Evolutionary conservation across 2,329 filamentous ascomycete genomes (phyloP).

Genomic region (Alternaria viburni): DNA sequence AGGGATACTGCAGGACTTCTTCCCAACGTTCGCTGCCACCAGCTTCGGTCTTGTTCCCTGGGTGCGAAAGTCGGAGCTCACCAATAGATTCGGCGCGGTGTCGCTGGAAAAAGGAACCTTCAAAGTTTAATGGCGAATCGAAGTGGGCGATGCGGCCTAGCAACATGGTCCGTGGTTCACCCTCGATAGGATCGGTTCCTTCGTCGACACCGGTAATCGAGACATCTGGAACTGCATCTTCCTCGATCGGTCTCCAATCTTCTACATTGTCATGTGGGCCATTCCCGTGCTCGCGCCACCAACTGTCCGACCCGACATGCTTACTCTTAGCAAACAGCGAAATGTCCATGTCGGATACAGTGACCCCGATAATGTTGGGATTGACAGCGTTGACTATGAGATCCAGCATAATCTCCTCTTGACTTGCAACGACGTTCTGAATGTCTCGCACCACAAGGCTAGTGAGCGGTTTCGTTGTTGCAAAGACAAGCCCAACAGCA

Average conservation of each 20-base stretch:
- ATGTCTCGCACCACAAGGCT: constrained; percentile 81
- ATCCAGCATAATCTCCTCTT: constrained; percentile 95
- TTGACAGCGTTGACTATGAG: constrained; percentile 87
- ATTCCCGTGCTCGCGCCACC: constrained; percentile 49
- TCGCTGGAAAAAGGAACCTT: constrained; percentile 85
- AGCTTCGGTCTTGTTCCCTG: constrained; percentile 84
- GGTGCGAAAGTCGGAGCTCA: constrained; percentile 79
- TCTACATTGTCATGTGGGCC: constrained; percentile 30
- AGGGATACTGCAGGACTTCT: constrained; percentile 85
- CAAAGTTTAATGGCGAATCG: constrained; percentile 86
- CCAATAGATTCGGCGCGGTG: constrained; percentile 75
- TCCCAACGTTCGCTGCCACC: constrained; percentile 89
- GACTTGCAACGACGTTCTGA: constrained; percentile 87
- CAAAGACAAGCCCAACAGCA: constrained; percentile 86
- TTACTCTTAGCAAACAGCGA: constrained; percentile 95
- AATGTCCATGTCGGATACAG: constrained; percentile 83
- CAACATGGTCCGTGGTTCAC: constrained; percentile 79
- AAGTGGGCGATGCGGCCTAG: constrained; percentile 88
- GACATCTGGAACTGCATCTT: constrained; percentile 8
- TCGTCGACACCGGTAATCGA: constrained; percentile 51
- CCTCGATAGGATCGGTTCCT: constrained; percentile 68
- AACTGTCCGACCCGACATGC: constrained; percentile 71
- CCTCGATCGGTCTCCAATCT: constrained; percentile 33
- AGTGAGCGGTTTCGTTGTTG: constrained; percentile 84
- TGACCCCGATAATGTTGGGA: constrained; percentile 88